Base-by-base conservation (phyloP, 176 grass and related monocot genomes). In the Rhynchospora pubera region DNA sequence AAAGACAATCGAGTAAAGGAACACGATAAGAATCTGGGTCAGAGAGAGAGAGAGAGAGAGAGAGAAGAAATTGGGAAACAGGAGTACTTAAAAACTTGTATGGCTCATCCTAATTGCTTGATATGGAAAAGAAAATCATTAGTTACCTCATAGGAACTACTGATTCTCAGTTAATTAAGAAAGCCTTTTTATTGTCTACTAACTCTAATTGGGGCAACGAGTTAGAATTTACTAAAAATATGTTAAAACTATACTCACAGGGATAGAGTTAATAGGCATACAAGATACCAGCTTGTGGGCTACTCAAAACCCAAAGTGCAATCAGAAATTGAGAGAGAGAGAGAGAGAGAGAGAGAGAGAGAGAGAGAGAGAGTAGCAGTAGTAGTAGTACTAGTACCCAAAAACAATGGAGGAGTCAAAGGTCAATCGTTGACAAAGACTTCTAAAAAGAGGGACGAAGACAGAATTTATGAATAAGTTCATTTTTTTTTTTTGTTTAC, bases 351-450 rank as follows among this genome's bases (percentile, higher is more conserved):
- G n/a, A n/a, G n/a, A n/a, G 79, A 62, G 53, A 78, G 24, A 78
- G 18, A 24, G 58, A 28, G n/a, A n/a, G n/a, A n/a, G n/a, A n/a
- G n/a, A n/a, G n/a, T n/a, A n/a, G n/a, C 12, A 26, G 75, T 18
- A 69, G n/a, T 21, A 58, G 47, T 18, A 5, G 39, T 9, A 44
- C 34, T 50, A 78, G 34, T 39, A 39, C 34, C 42, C 43, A 66
- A 76, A 56, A 42, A 59, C 50, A 83, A 61, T 66, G 87, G n/a
- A n/a, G n/a, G n/a, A 53, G 81, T 76, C 53, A 83, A n/a, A 26
- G 83, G 86, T 55, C 28, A 87, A 83, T 87, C 76, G 73, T 85
- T 51, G 59, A 63, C 60, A 82, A 66, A 65, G 45, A 77, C 59
- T 61, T 74, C 46, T 24, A 14, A 22, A 74, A 52, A 74, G 22